A percentile compares a stretch with the other conserved stretches of the same genome.
phyloP scores from a whole-genome alignment of 2,329 filamentous ascomycete genomes.

The Ascocoryne sarcoides region DNA sequence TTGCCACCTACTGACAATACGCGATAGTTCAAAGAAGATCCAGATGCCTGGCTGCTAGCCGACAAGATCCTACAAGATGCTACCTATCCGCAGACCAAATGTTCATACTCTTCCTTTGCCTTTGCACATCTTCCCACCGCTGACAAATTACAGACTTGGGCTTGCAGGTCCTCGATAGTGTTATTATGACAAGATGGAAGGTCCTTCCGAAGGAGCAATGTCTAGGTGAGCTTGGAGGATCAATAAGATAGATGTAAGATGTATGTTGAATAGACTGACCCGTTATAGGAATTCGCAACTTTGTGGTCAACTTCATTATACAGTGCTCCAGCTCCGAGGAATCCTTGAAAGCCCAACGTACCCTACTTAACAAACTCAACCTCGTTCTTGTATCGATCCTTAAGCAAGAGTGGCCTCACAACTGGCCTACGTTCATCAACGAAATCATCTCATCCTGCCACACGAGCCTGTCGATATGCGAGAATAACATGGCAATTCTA shows the following conservation, averaged over 20 bases:
- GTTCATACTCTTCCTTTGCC: slow-evolving; percentile 40
- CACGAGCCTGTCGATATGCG: slow-evolving; percentile 91
- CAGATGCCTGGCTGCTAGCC: slow-evolving; percentile 94
- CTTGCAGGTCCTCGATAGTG: slow-evolving; percentile 92
- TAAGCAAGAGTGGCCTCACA: slow-evolving; percentile 99
- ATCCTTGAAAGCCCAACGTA: slow-evolving; percentile 72
- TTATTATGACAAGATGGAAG: slow-evolving; percentile 99
- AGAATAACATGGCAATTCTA: slow-evolving; percentile 99
- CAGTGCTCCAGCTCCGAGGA: slow-evolving; percentile 87
- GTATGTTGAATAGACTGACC: slow-evolving; percentile 16
- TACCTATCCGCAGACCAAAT: slow-evolving; percentile 93
- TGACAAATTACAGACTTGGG: slow-evolving; percentile 60
- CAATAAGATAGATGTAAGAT: neutral
- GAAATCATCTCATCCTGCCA: slow-evolving; percentile 97
- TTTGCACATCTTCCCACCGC: slow-evolving; percentile 3
- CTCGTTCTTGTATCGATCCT: slow-evolving; percentile 93
- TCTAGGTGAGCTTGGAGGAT: slow-evolving; percentile 50
- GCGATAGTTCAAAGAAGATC: slow-evolving; percentile 91
- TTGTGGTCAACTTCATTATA: slow-evolving; percentile 97
- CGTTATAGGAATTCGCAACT: slow-evolving; percentile 83
- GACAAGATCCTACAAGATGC: slow-evolving; percentile 94
- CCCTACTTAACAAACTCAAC: slow-evolving; percentile 95
- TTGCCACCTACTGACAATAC: slow-evolving; percentile 16
- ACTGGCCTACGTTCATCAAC: slow-evolving; percentile 99
- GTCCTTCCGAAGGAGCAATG: slow-evolving; percentile 93